Evolutionary conservation across 495 filamentous ascomycete genomes (phyloP).

Genomic region (Delitschia confertaspora): DNA sequence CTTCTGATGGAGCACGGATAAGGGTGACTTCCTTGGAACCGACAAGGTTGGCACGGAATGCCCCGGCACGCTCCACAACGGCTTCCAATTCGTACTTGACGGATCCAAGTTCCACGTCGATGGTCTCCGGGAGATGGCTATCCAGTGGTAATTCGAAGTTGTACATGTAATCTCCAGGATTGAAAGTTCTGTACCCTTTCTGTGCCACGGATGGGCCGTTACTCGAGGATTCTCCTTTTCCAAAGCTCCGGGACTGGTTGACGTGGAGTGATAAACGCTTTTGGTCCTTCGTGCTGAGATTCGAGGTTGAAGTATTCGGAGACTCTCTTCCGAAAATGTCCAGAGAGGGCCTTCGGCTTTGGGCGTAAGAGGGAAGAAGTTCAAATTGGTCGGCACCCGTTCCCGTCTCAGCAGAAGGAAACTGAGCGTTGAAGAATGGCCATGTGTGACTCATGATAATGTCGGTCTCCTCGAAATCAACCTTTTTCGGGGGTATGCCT

Average conservation of each 20-base stretch:
- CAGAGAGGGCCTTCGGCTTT: background rate
- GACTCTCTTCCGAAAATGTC: slow-evolving; percentile 31
- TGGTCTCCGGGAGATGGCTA: slow-evolving; percentile 83
- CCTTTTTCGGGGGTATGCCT: slow-evolving; percentile 86
- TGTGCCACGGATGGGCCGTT: slow-evolving; percentile 56
- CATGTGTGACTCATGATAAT: slow-evolving; percentile 65
- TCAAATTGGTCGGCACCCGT: slow-evolving; percentile 58
- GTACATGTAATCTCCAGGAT: slow-evolving; percentile 86
- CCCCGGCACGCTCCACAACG: slow-evolving; percentile 77
- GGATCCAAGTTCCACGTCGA: slow-evolving; percentile 76
- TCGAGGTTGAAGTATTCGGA: slow-evolving; percentile 41
- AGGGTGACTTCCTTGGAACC: slow-evolving; percentile 78
- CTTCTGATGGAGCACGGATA: slow-evolving; percentile 80
- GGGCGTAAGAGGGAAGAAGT: slow-evolving; percentile 35
- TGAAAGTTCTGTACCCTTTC: slow-evolving; percentile 84
- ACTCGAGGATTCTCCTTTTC: slow-evolving; percentile 61
- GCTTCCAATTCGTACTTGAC: slow-evolving; percentile 89
- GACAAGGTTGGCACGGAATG: slow-evolving; percentile 83
- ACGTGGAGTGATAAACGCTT: slow-evolving; percentile 69
- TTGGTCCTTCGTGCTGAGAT: slow-evolving; percentile 42
- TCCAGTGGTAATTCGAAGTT: slow-evolving; percentile 93
- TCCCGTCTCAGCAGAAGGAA: slow-evolving; percentile 49
- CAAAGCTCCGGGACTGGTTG: slow-evolving; percentile 77
- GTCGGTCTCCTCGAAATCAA: slow-evolving; percentile 73
- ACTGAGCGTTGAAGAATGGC: slow-evolving; percentile 75